A percentile compares a stretch with the other conserved stretches of the same genome.
phyloP scores from a whole-genome alignment of 345 rosid species.

The Euclidium syriacum region DNA sequence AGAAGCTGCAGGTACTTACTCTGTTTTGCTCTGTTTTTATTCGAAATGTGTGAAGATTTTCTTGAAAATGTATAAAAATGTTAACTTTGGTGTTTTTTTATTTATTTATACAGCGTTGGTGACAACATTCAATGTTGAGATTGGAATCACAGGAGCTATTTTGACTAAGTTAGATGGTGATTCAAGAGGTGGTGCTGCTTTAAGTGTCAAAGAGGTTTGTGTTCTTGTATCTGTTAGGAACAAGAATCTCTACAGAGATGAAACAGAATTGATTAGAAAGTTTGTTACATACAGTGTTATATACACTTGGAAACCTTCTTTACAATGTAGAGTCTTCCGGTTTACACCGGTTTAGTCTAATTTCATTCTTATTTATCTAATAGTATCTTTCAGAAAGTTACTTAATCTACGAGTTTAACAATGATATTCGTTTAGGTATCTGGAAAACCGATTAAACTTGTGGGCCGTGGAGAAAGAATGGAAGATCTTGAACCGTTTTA shows the following conservation, averaged over 20 bases:
- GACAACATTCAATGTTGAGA: constrained; percentile 92
- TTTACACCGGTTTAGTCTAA: neutral
- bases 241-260: no score
- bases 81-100: neutral
- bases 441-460: constrained; percentile 94
- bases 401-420: neutral
- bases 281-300: no score
- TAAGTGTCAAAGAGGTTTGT: constrained; percentile 94
- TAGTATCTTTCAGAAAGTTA: neutral
- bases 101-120: constrained; percentile 86
- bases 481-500: constrained; percentile 99
- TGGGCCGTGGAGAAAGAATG: constrained; percentile 95
- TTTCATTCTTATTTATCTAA: no score
- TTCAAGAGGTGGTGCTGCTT: constrained; percentile 99
- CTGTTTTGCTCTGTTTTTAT: neutral
- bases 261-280: no score
- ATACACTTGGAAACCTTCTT: no score
- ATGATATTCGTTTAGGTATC: constrained; percentile 64
- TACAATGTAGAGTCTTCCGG: neutral
- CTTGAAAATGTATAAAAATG: neutral
- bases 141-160: constrained; percentile 98
- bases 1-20: constrained; percentile 91
- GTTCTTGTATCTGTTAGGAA: neutral
- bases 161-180: constrained; percentile 98
- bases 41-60: no score